Conservation (phyloP, 805 yeast species). For the Yarrowia divulgata region DNA sequence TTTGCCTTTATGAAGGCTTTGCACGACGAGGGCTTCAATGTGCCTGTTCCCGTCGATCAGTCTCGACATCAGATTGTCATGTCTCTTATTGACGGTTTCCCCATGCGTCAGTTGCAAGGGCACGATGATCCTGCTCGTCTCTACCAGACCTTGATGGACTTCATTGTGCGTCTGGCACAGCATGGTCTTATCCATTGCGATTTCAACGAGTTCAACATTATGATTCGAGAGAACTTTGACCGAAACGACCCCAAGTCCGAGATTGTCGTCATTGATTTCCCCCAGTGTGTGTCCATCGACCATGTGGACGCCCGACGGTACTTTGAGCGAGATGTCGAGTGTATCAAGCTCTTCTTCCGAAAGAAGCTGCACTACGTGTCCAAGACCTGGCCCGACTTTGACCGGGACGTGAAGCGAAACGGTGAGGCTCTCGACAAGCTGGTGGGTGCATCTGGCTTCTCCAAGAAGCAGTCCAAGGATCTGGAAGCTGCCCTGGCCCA, state of each 20-base stretch:
- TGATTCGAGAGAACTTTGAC: conserved; percentile 65
- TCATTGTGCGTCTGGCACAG: conserved; percentile 81
- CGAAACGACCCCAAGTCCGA: conserved; percentile 59
- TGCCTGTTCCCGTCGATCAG: conserved; percentile 87
- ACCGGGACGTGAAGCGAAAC: conserved; percentile 72
- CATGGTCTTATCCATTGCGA: conserved; percentile 96
- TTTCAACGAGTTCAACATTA: conserved; percentile 94
- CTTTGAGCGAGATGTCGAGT: conserved; percentile 91
- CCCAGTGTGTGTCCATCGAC: conserved; percentile 94
- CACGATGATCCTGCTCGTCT: conserved; percentile 73
- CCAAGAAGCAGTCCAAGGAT: conserved; percentile 65
- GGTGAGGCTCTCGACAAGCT: conserved; percentile 74
- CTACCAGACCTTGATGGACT: conserved; percentile 85
- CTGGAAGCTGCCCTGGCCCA: conserved; percentile 76
- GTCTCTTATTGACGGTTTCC: conserved; percentile 89
- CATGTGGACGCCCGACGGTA: conserved; percentile 88
- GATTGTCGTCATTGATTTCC: conserved; percentile 95
- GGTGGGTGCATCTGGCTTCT: conserved; percentile 90
- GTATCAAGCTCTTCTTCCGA: conserved; percentile 82
- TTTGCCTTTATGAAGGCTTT: conserved; percentile 84
- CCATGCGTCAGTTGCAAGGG: conserved; percentile 81
- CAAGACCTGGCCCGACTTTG: conserved; percentile 80
- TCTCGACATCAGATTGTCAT: conserved; percentile 92
- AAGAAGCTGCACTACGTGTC: conserved; percentile 81
- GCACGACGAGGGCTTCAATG: conserved; percentile 75